Percentiles rank a stretch among this genome's conserved stretches.
phyloP scores from a whole-genome alignment of 352 stramenopile genomes.

The Phytophthora litchii region DNA sequence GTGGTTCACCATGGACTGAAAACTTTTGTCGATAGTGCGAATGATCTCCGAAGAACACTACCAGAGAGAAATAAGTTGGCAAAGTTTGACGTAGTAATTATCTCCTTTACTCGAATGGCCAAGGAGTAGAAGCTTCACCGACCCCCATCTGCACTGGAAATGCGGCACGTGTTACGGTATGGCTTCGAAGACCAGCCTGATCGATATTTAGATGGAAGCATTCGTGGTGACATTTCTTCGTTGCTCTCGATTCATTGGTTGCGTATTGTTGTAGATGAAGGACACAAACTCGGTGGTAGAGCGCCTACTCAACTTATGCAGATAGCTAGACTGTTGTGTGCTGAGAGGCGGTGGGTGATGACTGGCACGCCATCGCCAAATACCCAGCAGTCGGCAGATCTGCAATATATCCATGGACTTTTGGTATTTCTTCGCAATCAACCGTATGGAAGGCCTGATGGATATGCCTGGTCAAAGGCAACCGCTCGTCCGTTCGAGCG shows the following conservation, averaged over 20 bases:
- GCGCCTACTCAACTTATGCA: conserved; percentile 64
- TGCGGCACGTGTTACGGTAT: conserved; percentile 41
- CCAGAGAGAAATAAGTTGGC: conserved; percentile 43
- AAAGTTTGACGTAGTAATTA: conserved; percentile 71
- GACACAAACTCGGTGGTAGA: conserved; percentile 88
- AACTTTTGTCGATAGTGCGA: conserved; percentile 42
- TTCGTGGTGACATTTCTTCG: conserved; percentile 48
- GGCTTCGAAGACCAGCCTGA: conserved; percentile 56
- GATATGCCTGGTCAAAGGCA: conserved; percentile 67
- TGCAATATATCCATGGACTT: conserved; percentile 89
- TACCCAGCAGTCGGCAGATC: conserved; percentile 73
- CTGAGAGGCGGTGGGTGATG: conserved; percentile 94
- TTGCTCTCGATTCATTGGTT: conserved; percentile 73
- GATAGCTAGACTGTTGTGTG: conserved; percentile 84
- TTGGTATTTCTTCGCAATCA: conserved; percentile 90
- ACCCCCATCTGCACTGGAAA: conserved; percentile 54
- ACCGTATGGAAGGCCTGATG: conserved; percentile 73
- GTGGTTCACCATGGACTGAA: conserved; percentile 31
- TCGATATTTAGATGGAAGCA: conserved; percentile 54
- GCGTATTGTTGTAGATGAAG: conserved; percentile 94
- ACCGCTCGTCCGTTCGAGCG: conserved; percentile 74
- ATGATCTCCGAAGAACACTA: conserved; percentile 28
- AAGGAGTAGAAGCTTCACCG: conserved; percentile 68
- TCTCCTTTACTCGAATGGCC: conserved; percentile 59
- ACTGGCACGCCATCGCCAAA: conserved; percentile 96